Evolutionary conservation across 352 stramenopile genomes (phyloP), one percentile per base, ranked within the genome.

Genomic region (Peronosclerospora sorghi): DNA sequence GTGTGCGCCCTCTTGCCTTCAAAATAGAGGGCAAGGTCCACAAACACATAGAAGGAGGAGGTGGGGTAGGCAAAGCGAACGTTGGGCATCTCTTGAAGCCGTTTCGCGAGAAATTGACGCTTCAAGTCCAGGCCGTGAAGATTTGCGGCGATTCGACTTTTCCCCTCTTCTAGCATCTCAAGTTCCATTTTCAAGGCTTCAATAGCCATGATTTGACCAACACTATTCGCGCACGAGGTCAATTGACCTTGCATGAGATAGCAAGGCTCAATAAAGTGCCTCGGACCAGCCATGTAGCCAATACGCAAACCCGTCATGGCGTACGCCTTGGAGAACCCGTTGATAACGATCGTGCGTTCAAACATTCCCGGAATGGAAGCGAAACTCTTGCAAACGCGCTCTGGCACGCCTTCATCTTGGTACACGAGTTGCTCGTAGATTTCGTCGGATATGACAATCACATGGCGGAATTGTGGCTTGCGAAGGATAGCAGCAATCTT

Each of bases 371-470:
- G 73, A 5, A 87, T 49, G 18, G 67, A 62, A 15, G 73, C 77
- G 28, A 94, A 89, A 49, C 66, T 84, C 41, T 72, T 41, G 55
- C 86, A 74, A 17, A 53, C 56, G 18, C 67, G 68, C 34, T 61
- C 73, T 32, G 53, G 71, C 41, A 54, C 62, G 53, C 48, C 64
- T 35, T 78, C 72, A 32, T 81, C 65, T 45, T 90, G 68, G 70
- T 97, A 98, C 12, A 96, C 61, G 20, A 98, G 65, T 29, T 94
- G 73, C 61, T 98, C 93, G 59, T 98, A 98, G 50, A 98, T 98
- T 59, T 98, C 91, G 71, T 98, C 93, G 8, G 81, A 72, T 32
- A 97, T 48, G 14, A 97, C 67, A 18, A 86, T 62, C 12, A 97
- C 61, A 36, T 94, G 71, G 23, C 70, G 60, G 51, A 78, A 78